A percentile compares a stretch with the other conserved stretches of the same genome.
phyloP scores from a whole-genome alignment of 140 eudicot species.

The Erigeron philadelphicus region DNA sequence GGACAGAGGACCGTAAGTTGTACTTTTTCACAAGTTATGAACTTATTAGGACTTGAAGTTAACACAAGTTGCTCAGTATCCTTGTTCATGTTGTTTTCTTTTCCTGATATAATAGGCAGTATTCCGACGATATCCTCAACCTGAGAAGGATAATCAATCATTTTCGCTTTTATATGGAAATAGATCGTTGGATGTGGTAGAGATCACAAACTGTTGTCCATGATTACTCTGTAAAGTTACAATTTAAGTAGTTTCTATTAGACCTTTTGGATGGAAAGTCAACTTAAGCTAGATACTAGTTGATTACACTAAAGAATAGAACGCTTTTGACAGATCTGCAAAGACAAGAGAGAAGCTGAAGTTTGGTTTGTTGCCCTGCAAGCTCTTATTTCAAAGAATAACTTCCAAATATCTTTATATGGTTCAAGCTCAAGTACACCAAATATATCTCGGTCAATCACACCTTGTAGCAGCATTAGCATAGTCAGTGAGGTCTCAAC shows the following conservation, averaged over 20 bases:
- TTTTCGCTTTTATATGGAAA: not conserved
- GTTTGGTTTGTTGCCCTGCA: not conserved
- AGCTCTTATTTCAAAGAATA: not conserved
- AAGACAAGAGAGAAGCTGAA: too few relatives aligned
- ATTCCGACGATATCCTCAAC: not conserved
- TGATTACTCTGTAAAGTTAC: not conserved
- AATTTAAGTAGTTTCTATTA: too few relatives aligned
- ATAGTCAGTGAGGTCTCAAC: not conserved
- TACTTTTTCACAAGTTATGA: not conserved
- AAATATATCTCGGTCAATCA: not conserved
- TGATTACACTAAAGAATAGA: too few relatives aligned
- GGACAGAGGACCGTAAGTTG: not conserved
- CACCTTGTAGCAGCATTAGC: not conserved
- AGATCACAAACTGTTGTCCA: not conserved
- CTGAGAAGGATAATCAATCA: not conserved
- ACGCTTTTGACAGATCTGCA: too few relatives aligned
- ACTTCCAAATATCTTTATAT: not conserved
- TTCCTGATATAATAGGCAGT: not conserved
- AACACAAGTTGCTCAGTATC: not conserved
- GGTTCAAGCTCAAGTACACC: not conserved
- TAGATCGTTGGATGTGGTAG: conserved; percentile 4
- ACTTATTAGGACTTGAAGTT: not conserved
- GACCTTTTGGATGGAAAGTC: too few relatives aligned
- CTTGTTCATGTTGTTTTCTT: not conserved
- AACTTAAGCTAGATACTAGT: too few relatives aligned